Percentiles rank a stretch among this genome's conserved stretches.
Conservation (phyloP, 441 rosid species). For the Euphorbia corollata region DNA sequence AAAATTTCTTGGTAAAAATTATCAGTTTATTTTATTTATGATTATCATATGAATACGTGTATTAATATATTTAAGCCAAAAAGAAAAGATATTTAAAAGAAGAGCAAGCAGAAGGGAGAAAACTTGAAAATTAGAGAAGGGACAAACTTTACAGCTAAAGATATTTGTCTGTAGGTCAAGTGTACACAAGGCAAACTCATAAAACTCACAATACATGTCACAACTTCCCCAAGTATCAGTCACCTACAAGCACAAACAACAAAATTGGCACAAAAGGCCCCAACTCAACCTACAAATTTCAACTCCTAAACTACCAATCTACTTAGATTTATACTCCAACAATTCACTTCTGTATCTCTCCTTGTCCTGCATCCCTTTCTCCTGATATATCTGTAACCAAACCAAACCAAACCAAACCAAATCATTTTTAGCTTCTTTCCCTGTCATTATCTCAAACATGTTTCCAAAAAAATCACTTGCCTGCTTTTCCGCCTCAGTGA, state of each 20-base stretch:
- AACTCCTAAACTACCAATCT: background rate
- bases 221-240: background rate
- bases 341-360: constrained; percentile 63
- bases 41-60: too few relatives aligned
- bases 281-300: background rate
- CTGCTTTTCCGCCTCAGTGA: constrained; percentile 71
- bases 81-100: too few relatives aligned
- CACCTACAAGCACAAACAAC: background rate
- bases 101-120: too few relatives aligned
- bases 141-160: background rate
- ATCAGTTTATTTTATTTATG: too few relatives aligned
- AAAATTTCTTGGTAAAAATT: too few relatives aligned
- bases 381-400: constrained; percentile 52
- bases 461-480: constrained; percentile 20
- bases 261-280: background rate
- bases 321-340: constrained; percentile 47
- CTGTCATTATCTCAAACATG: background rate
- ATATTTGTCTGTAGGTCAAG: background rate
- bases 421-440: background rate
- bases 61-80: too few relatives aligned
- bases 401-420: too few relatives aligned
- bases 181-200: background rate
- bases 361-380: constrained; percentile 59
- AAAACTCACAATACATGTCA: background rate
- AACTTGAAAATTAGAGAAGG: background rate